Base-by-base conservation (phyloP, 495 filamentous ascomycete genomes). In the Chaetomium tenue region DNA sequence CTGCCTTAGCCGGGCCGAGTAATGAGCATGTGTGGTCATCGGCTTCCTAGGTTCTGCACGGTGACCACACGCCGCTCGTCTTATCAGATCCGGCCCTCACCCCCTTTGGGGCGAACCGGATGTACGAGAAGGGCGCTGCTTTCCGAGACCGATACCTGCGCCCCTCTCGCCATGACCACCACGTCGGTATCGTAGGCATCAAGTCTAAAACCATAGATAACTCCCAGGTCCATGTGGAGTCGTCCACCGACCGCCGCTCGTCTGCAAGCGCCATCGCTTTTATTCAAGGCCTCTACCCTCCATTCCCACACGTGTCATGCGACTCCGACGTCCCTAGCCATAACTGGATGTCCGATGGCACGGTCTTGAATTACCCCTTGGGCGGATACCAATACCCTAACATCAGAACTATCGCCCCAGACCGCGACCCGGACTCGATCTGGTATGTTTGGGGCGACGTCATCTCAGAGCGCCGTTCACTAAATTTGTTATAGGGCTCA, bases 21-120 rank as follows among this genome's bases (percentile, higher is more conserved):
- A 75, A 70, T 52, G 74, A 78, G 58, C 74, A 71, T 20, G 72
- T 81, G 51, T 81, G 78, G 78, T 75, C 79, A n/a, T 76, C 76
- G 1, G 72, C 76, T 16, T 71, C 72, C 18, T 81, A 74, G 69
- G 58, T 81, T 48, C 60, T 74, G 22, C 64, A 79, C 65, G 79
- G 78, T 54, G 79, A 81, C 61, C 73, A 72, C 33, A 81, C 73
- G 16, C 79, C 79, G 16, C 33, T 73, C 2, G 60, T 39, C 12
- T 23, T 40, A 0, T 16, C 63, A 1, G 39, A 52, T 9, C 26
- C 58, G 18, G 65, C 57, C 16, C 66, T 81, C n/a, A 81, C 79
- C n/a, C 73, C 77, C 2, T 42, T 72, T 6, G 79, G 79, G 4
- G 78, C 78, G 15, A 72, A 76, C 37, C 78, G 79, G 66, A 68